Percentiles rank a stretch among this genome's conserved stretches.
Conservation (phyloP, 1,139 yeast species). For the Sugiyamaella japonica region DNA sequence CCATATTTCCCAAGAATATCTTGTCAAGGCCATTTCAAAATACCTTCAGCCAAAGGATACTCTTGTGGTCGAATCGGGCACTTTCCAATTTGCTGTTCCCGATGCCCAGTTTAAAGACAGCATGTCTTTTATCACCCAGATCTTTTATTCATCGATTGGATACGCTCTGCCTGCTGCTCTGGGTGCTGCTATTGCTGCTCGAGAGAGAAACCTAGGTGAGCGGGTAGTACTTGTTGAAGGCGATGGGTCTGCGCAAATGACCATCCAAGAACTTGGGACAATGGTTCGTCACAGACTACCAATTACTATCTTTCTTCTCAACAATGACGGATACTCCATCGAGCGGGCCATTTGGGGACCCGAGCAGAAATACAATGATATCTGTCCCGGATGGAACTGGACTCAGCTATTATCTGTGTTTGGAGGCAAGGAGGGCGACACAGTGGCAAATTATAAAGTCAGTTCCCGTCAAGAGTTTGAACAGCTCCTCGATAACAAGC, state of each 20-base stretch:
- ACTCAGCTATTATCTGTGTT: conserved; percentile 60
- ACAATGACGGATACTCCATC: conserved; percentile 84
- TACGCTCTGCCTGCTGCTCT: conserved; percentile 81
- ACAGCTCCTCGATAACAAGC: conserved; percentile 43
- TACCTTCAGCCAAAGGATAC: conserved; percentile 61
- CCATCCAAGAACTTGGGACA: conserved; percentile 70
- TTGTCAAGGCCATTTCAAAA: conserved; percentile 35
- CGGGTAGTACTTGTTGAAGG: conserved; percentile 76
- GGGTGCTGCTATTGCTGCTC: conserved; percentile 71
- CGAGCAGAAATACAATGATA: conserved; percentile 72
- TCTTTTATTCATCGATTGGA: conserved; percentile 81
- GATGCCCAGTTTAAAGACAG: conserved; percentile 60
- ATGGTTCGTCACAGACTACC: conserved; percentile 58
- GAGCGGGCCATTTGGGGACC: conserved; percentile 84
- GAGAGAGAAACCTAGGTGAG: conserved; percentile 49
- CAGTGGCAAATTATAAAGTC: conserved; percentile 40
- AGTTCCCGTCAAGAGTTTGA: conserved; percentile 41
- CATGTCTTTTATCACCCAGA: conserved; percentile 57
- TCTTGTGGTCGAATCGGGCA: conserved; percentile 73
- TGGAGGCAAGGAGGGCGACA: conserved; percentile 57
- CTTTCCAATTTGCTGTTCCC: conserved; percentile 69
- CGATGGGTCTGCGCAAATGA: conserved; percentile 92
- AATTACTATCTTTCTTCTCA: conserved; percentile 67
- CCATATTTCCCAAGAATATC: conserved; percentile 42
- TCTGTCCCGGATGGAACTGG: conserved; percentile 80